Base-by-base conservation (phyloP, 2,329 filamentous ascomycete species). In the Neofusicoccum ribis region DNA sequence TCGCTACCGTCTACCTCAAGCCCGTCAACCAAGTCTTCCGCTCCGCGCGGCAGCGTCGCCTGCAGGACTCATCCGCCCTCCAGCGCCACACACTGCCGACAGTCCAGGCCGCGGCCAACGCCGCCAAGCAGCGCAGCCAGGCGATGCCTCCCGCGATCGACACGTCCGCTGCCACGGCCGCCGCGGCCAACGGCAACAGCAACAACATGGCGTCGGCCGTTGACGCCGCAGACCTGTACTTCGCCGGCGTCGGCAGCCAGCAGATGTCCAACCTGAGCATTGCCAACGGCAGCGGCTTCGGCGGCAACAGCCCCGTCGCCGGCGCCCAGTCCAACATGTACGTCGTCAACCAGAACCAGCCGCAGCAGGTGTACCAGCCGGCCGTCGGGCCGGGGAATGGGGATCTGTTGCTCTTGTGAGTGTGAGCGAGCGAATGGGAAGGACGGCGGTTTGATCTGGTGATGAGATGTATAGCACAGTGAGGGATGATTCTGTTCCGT, bases 21-120 rank as follows among this genome's bases (percentile, higher is more conserved):
- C 95, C 95, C 3, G 94, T 99, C 5, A 93, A 98, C 76, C 94
- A 95, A 63, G 95, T 99, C 9, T 99, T 99, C 84, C 90, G 95
- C 65, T 90, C 89, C 17, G 94, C 95, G 12, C 87, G 95, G 14
- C 90, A 92, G 1, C 86, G 92, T 23, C 89, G 88, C 65, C 84
- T 99, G 2, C 84, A 88, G 64, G 91, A 96, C 62, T 94, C 90
- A 2, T 93, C 94, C 0, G 93, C 93, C 0, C 82, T 99, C 44
- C 95, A 97, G 79, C 89, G 87, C 68, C 86, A 91, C 64, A 82
- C 83, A 15, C 78, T 91, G 0, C 86, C 88, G 0, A 85, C 86
- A 0, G 84, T 83, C 17, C 79, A 82, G 66, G 84, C 85, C 9
- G 75, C 75, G 4, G 71, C 76, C 8, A 73, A 75, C 23, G 75